phyloP scores from a whole-genome alignment of 2,329 filamentous ascomycete species.

The Pezicula radicicola region DNA sequence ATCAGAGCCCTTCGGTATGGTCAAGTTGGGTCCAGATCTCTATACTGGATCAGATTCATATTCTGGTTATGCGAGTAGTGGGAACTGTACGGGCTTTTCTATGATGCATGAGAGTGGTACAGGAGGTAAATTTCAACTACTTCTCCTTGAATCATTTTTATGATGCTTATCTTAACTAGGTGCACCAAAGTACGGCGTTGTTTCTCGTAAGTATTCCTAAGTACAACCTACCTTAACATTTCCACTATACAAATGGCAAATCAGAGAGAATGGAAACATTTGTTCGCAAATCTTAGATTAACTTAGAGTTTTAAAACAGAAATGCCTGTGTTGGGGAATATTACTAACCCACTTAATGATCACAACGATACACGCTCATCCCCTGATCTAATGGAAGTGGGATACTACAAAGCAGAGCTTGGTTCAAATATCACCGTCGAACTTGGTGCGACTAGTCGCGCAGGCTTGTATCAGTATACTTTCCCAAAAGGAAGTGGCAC shows the following conservation, averaged over 20 bases:
- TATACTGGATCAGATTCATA: slow-evolving; percentile 46
- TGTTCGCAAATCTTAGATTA: too few relatives aligned
- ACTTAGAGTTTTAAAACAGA: slow-evolving; percentile 28
- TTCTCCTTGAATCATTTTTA: background rate
- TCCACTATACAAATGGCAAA: too few relatives aligned
- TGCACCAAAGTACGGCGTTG: slow-evolving; percentile 66
- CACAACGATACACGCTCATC: slow-evolving; percentile 49
- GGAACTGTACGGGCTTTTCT: slow-evolving; percentile 56
- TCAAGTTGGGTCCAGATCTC: slow-evolving; percentile 23
- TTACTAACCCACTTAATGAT: slow-evolving; percentile 51
- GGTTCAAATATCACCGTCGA: slow-evolving; percentile 54
- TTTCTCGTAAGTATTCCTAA: slow-evolving; percentile 29
- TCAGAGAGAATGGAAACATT: too few relatives aligned
- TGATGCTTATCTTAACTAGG: slow-evolving; percentile 30
- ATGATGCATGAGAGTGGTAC: slow-evolving; percentile 66
- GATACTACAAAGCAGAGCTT: slow-evolving; percentile 57
- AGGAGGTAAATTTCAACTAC: slow-evolving; percentile 31
- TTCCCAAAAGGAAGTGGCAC: slow-evolving; percentile 42
- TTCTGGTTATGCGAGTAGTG: slow-evolving; percentile 46
- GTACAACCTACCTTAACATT: too few relatives aligned
- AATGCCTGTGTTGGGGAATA: slow-evolving; percentile 47
- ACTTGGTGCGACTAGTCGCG: slow-evolving; percentile 51
- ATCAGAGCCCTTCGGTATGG: slow-evolving; percentile 12
- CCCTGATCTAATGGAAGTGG: slow-evolving; percentile 50
- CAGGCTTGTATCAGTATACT: slow-evolving; percentile 56